These are phyloP conservation scores for Acacia melanoxylon DNA, from an alignment of 306 rosid species.

Conservation along the genomic window DNA sequence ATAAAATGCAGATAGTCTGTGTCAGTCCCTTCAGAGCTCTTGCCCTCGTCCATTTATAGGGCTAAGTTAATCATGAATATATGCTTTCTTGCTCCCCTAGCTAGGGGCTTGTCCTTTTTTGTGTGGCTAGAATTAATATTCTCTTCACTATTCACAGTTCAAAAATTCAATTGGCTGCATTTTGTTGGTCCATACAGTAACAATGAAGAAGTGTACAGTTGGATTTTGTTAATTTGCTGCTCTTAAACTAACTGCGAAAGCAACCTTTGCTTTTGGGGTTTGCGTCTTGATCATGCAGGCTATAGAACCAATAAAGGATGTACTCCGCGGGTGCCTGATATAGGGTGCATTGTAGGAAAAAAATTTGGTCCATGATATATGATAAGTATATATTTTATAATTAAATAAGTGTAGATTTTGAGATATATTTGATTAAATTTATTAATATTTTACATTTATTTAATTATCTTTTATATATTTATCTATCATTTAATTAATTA, in stretches of 20 bases:
- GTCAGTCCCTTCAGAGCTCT: neutral
- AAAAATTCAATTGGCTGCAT: neutral
- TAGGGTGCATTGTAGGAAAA: too few species aligned
- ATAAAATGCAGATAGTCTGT: neutral
- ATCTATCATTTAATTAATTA: too few species aligned
- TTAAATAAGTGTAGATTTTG: too few species aligned
- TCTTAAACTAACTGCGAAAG: neutral
- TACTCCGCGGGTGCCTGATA: too few species aligned
- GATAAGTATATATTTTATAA: too few species aligned
- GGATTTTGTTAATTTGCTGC: conserved; percentile 23
- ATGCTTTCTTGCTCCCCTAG: neutral
- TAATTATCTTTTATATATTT: too few species aligned
- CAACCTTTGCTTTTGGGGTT: neutral
- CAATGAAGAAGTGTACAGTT: conserved; percentile 6
- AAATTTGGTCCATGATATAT: too few species aligned
- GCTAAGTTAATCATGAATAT: neutral
- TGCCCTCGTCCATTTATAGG: neutral
- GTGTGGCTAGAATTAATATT: neutral
- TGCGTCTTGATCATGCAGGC: neutral
- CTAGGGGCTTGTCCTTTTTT: neutral
- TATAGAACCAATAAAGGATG: too few species aligned
- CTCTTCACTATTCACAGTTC: neutral
- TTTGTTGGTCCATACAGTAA: neutral
- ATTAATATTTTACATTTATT: too few species aligned
- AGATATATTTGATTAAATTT: too few species aligned